Percentiles rank a stretch among this genome's conserved stretches.
These are phyloP conservation scores for Ogataea angusta DNA, from an alignment of 805 yeast species.

Conservation along the genomic window DNA sequence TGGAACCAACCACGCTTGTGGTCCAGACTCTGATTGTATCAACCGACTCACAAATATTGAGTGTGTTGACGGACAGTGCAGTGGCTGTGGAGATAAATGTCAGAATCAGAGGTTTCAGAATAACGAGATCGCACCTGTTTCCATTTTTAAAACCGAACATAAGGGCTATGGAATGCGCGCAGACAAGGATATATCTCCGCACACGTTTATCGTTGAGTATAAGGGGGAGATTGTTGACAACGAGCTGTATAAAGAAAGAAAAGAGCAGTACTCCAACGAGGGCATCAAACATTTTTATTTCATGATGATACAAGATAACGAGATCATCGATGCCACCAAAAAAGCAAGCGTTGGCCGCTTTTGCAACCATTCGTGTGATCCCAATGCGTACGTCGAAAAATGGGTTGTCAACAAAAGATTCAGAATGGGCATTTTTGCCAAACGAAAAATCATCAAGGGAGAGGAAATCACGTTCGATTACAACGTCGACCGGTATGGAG, in stretches of 20 bases:
- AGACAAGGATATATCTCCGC: conserved; percentile 49
- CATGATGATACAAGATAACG: conserved; percentile 92
- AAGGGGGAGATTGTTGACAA: conserved; percentile 93
- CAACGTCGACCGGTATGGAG: conserved; percentile 95
- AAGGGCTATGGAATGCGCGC: conserved; percentile 93
- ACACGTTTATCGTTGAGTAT: conserved; percentile 84
- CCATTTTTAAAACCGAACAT: conserved; percentile 74
- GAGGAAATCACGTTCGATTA: conserved; percentile 93
- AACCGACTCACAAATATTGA: conserved; percentile 90
- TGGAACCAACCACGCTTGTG: conserved; percentile 66
- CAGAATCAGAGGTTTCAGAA: conserved; percentile 86
- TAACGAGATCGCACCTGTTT: conserved; percentile 67
- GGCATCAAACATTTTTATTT: conserved; percentile 83
- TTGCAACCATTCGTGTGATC: conserved; percentile 92
- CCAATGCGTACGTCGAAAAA: conserved; percentile 92
- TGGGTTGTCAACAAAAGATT: conserved; percentile 93
- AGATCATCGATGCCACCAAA: conserved; percentile 91
- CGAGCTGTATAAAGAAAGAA: conserved; percentile 65
- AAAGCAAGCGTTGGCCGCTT: conserved; percentile 88
- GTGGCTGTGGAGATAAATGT: conserved; percentile 71
- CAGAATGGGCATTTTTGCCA: conserved; percentile 93
- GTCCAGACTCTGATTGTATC: conserved; percentile 83
- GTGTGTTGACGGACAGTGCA: conserved; percentile 67
- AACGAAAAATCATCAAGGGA: conserved; percentile 63
- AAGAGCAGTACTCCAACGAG: conserved; percentile 66